These are phyloP conservation scores for Torulaspora quercuum DNA, from an alignment of 805 yeast genomes.

Conservation along the genomic window DNA sequence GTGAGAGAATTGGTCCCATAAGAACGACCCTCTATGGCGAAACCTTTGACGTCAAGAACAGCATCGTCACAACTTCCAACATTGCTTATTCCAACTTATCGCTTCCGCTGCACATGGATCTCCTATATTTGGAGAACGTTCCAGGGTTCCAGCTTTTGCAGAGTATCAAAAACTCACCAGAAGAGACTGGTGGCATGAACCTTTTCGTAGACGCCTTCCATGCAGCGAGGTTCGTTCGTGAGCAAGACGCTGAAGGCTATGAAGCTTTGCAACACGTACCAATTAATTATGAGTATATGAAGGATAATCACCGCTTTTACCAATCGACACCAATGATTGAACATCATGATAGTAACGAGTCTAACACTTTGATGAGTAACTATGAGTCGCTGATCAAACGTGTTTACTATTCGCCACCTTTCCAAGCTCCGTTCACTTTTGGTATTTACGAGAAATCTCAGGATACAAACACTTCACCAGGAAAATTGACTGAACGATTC, in stretches of 20 bases:
- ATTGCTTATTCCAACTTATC: slow-evolving; percentile 64
- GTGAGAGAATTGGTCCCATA: slow-evolving; percentile 60
- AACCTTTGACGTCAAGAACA: slow-evolving; percentile 60
- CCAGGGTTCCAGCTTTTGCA: slow-evolving; percentile 76
- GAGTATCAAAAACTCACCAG: slow-evolving; percentile 46
- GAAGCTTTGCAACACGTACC: slow-evolving; percentile 60
- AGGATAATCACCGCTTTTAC: slow-evolving; percentile 58
- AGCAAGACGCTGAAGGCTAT: slow-evolving; percentile 59
- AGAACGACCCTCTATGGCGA: slow-evolving; percentile 70
- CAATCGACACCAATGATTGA: slow-evolving; percentile 61
- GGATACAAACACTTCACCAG: slow-evolving; percentile 33
- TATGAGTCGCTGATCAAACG: slow-evolving; percentile 43
- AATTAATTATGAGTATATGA: slow-evolving; percentile 63
- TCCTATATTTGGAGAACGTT: slow-evolving; percentile 72
- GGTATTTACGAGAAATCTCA: slow-evolving; percentile 44
- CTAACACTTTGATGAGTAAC: slow-evolving; percentile 32
- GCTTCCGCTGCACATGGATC: slow-evolving; percentile 74
- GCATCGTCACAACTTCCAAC: slow-evolving; percentile 51
- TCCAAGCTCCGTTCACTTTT: slow-evolving; percentile 71
- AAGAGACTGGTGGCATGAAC: slow-evolving; percentile 54
- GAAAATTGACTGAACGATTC: slow-evolving; percentile 40
- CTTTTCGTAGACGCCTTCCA: slow-evolving; percentile 66
- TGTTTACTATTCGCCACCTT: slow-evolving; percentile 76
- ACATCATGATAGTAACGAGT: slow-evolving; percentile 44
- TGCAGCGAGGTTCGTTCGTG: slow-evolving; percentile 56